Percentiles rank a stretch among this genome's conserved stretches.
Evolutionary conservation across 495 filamentous ascomycete species (phyloP).

Genomic region (Aspergillus ellipticus): DNA sequence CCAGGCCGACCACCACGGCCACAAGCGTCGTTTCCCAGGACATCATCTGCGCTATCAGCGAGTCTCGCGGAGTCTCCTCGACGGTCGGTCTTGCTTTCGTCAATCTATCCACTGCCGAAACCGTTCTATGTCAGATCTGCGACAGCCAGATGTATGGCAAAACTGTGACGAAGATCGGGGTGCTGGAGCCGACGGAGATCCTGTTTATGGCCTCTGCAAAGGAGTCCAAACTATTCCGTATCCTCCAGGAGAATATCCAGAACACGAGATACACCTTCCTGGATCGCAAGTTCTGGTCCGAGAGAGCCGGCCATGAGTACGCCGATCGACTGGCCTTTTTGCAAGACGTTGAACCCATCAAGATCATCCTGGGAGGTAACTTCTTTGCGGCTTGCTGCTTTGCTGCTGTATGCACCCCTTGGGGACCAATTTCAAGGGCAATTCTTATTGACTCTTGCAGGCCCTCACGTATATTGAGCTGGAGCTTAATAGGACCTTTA

Average conservation of each 20-base stretch:
- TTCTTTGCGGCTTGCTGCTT: conserved; percentile 90
- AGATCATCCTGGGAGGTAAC: conserved; percentile 71
- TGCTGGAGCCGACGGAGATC: conserved; percentile 73
- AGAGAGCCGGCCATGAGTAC: conserved; percentile 71
- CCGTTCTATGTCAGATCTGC: conserved; percentile 83
- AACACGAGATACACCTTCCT: conserved; percentile 53
- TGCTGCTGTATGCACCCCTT: conserved; percentile 65
- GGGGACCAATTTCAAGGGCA: not conserved
- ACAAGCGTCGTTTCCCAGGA: conserved; percentile 69
- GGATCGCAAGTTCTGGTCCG: conserved; percentile 89
- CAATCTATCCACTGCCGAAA: conserved; percentile 78
- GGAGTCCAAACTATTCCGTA: conserved; percentile 71
- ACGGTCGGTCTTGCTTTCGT: conserved; percentile 88
- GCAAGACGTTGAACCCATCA: conserved; percentile 74
- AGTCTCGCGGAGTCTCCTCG: conserved; percentile 79
- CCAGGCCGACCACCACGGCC: conserved; percentile 54
- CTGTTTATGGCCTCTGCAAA: conserved; percentile 68
- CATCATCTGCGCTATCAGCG: conserved; percentile 86
- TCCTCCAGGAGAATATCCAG: conserved; percentile 66
- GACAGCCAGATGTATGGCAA: conserved; percentile 84
- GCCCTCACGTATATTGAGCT: conserved; percentile 78
- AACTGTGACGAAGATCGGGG: conserved; percentile 75
- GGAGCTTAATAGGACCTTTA: conserved; percentile 60
- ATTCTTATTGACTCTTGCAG: conserved; percentile 41
- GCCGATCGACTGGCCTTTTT: conserved; percentile 74